These are phyloP conservation scores for Starmerella riodocensis DNA, from an alignment of 805 yeast species.

Conservation along the genomic window DNA sequence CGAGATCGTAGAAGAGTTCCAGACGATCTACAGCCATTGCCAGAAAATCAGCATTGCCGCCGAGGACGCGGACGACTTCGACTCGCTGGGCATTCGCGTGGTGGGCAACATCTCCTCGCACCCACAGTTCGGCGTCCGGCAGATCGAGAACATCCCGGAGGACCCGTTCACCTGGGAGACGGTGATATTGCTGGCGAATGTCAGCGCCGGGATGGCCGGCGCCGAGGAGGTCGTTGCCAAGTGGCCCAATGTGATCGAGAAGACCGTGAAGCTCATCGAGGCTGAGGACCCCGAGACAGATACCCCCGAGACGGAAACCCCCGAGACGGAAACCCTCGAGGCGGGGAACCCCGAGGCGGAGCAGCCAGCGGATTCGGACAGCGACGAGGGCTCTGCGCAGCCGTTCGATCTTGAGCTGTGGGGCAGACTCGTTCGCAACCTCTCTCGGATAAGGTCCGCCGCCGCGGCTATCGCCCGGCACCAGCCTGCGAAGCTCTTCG, in stretches of 20 bases:
- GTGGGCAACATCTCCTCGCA: conserved; percentile 12
- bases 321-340: not conserved
- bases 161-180: conserved; percentile 16
- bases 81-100: conserved; percentile 8
- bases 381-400: conserved; percentile 7
- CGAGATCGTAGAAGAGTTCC: conserved; percentile 8
- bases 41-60: conserved; percentile 5
- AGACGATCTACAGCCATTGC: conserved; percentile 3
- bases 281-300: conserved; percentile 11
- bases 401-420: conserved; percentile 11
- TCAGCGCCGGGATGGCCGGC: conserved; percentile 9
- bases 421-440: conserved; percentile 14
- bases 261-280: conserved; percentile 5
- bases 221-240: conserved; percentile 4
- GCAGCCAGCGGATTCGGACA: not conserved
- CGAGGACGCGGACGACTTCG: conserved; percentile 3
- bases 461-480: conserved; percentile 7
- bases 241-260: conserved; percentile 14
- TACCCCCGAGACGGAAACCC: not conserved
- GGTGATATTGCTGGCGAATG: conserved; percentile 12
- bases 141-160: conserved; percentile 1
- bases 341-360: conserved; percentile 2
- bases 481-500: conserved; percentile 4
- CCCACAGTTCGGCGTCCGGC: conserved; percentile 1
- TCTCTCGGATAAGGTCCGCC: conserved; percentile 7